phyloP scores from a whole-genome alignment of 2,329 filamentous ascomycete genomes.

The Penicillium sumatraense region DNA sequence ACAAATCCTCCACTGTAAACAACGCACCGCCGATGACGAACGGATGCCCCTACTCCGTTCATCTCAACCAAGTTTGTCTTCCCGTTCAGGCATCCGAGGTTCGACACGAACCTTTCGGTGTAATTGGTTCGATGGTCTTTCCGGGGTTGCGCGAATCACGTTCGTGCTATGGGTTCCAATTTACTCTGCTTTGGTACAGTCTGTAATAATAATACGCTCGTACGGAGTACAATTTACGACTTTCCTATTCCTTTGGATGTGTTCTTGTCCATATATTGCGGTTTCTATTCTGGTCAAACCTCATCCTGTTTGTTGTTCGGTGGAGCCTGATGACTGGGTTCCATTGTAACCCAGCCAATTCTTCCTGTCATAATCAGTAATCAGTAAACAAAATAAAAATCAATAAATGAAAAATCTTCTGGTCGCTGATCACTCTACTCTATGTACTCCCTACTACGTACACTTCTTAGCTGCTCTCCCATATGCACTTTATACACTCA shows the following conservation, averaged over 20 bases:
- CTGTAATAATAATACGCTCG: too few relatives aligned
- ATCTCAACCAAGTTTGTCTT: conserved; percentile 4
- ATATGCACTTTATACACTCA: too few relatives aligned
- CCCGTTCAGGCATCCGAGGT: not conserved
- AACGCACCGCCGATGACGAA: conserved; percentile 1
- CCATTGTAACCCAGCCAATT: not conserved
- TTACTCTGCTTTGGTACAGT: too few relatives aligned
- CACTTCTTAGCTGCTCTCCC: too few relatives aligned
- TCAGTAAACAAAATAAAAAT: too few relatives aligned
- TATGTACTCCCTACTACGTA: too few relatives aligned
- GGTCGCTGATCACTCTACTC: too few relatives aligned
- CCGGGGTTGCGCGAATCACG: not conserved
- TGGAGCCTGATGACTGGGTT: conserved; percentile 9
- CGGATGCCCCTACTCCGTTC: conserved; percentile 18
- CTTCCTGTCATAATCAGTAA: too few relatives aligned
- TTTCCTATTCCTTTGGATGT: not conserved
- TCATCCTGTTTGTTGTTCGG: conserved; percentile 5
- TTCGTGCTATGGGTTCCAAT: not conserved
- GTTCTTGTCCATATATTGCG: not conserved
- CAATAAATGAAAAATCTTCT: too few relatives aligned
- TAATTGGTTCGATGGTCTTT: not conserved
- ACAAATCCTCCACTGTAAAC: conserved; percentile 1
- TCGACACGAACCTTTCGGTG: not conserved
- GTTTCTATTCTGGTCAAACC: conserved; percentile 4
- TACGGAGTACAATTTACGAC: too few relatives aligned